Conservation (phyloP, 305 asterid species). For the Nicotiana rustica region DNA sequence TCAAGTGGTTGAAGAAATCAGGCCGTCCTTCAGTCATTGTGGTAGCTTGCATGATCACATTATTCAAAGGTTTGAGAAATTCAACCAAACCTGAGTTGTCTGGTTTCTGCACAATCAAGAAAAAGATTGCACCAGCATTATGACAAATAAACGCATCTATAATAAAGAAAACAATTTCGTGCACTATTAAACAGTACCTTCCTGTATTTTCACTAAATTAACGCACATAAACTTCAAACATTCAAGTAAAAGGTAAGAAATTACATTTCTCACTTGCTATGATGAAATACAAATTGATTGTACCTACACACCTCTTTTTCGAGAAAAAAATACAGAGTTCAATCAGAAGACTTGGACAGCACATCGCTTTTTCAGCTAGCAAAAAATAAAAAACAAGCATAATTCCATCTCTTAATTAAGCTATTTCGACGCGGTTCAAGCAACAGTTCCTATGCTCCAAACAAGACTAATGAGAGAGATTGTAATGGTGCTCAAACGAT, state of each 20-base stretch:
- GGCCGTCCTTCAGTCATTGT: constrained; percentile 86
- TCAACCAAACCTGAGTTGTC: constrained; percentile 75
- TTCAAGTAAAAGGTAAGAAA: constrained; percentile 4
- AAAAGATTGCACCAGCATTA: neutral
- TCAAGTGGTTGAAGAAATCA: constrained; percentile 85
- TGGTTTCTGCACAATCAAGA: constrained; percentile 74
- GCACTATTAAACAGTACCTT: neutral
- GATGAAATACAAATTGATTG: neutral
- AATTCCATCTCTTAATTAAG: neutral
- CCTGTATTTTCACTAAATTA: neutral
- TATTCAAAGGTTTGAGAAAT: constrained; percentile 89
- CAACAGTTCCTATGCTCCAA: neutral
- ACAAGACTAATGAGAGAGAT: neutral
- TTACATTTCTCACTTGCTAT: neutral
- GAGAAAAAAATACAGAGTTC: neutral
- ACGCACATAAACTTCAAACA: neutral
- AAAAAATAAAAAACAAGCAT: neutral
- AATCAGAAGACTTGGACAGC: neutral
- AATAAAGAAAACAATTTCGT: neutral
- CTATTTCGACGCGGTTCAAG: neutral
- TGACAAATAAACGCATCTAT: constrained; percentile 21
- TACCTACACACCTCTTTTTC: constrained; percentile 20
- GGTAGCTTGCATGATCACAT: constrained; percentile 69
- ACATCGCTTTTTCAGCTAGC: neutral
- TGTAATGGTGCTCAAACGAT: neutral